These are phyloP conservation scores for Exophiala viscosa DNA, from an alignment of 2,329 filamentous ascomycete genomes.

Conservation along the genomic window DNA sequence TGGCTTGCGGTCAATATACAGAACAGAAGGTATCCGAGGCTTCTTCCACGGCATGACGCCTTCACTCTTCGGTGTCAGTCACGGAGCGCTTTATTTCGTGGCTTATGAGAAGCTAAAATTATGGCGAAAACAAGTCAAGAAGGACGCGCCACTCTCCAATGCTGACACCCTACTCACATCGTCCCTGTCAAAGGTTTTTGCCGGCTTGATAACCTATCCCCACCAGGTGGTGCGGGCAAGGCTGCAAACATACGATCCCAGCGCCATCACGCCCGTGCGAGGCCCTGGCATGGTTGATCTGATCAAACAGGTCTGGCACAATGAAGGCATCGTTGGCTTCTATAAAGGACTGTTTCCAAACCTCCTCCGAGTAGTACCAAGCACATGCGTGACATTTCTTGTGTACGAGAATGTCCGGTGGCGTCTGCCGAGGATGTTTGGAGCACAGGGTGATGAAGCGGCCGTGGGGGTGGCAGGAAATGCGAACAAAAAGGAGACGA, in stretches of 20 bases:
- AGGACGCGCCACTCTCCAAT: slow-evolving; percentile 54
- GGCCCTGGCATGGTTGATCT: slow-evolving; percentile 63
- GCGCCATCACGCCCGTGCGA: slow-evolving; percentile 8
- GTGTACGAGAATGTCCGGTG: slow-evolving; percentile 92
- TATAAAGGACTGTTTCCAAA: slow-evolving; percentile 89
- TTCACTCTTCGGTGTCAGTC: slow-evolving; percentile 78
- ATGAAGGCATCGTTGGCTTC: slow-evolving; percentile 78
- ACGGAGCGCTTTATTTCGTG: slow-evolving; percentile 93
- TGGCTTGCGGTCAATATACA: slow-evolving; percentile 65
- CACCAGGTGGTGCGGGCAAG: slow-evolving; percentile 89
- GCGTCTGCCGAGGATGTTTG: slow-evolving; percentile 24
- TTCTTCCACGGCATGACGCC: slow-evolving; percentile 87
- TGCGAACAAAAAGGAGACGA: slow-evolving; percentile 4
- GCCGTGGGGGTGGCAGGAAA: slow-evolving; percentile 6
- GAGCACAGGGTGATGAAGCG: slow-evolving; percentile 3
- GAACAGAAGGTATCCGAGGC: slow-evolving; percentile 68
- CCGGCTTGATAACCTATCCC: slow-evolving; percentile 86
- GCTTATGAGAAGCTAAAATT: slow-evolving; percentile 75
- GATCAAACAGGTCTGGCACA: slow-evolving; percentile 66
- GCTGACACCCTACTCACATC: slow-evolving; percentile 78
- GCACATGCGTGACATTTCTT: slow-evolving; percentile 93
- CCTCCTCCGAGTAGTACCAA: slow-evolving; percentile 84
- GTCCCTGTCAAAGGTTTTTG: slow-evolving; percentile 77
- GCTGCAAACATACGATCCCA: slow-evolving; percentile 74
- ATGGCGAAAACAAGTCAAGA: slow-evolving; percentile 30